These are phyloP conservation scores for Thelonectria rubi DNA, from an alignment of 2,329 filamentous ascomycete genomes.

Conservation along the genomic window DNA sequence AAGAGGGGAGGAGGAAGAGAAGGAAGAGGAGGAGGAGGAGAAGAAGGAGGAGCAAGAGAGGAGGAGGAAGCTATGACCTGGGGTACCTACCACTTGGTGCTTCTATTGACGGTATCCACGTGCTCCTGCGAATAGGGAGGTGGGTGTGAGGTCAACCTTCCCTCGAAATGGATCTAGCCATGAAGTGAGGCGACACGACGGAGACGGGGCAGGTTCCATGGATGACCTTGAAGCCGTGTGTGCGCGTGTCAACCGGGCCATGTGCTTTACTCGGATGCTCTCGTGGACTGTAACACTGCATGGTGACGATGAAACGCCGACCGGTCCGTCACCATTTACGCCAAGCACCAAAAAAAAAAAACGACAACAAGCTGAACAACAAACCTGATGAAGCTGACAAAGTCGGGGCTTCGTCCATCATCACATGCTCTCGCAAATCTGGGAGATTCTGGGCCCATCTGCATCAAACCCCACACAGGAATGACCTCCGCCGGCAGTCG, in stretches of 20 bases:
- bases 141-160: slow-evolving; percentile 2
- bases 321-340: too few species aligned
- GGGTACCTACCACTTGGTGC: not conserved
- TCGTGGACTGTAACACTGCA: too few species aligned
- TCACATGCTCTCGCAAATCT: slow-evolving; percentile 29
- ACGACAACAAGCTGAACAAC: too few species aligned
- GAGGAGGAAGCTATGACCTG: slow-evolving; percentile 15
- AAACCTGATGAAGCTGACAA: too few species aligned
- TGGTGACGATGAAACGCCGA: too few species aligned
- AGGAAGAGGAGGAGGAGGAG: not conserved
- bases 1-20: not conserved
- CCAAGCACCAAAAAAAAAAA: too few species aligned
- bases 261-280: too few species aligned
- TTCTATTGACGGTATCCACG: slow-evolving; percentile 18
- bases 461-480: slow-evolving; percentile 2
- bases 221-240: not conserved
- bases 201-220: not conserved
- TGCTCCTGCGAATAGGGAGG: slow-evolving; percentile 9
- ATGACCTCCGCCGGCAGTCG: slow-evolving; percentile 20
- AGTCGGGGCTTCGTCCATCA: not conserved
- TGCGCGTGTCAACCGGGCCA: not conserved
- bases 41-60: not conserved
- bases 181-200: slow-evolving; percentile 10
- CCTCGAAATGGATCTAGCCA: slow-evolving; percentile 2
- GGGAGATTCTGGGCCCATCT: slow-evolving; percentile 2